Evolutionary conservation across 768 basidiomycete genomes (phyloP), one percentile per base, ranked within the genome.

Genomic region (Rubroboletus pulcherrimus): DNA sequence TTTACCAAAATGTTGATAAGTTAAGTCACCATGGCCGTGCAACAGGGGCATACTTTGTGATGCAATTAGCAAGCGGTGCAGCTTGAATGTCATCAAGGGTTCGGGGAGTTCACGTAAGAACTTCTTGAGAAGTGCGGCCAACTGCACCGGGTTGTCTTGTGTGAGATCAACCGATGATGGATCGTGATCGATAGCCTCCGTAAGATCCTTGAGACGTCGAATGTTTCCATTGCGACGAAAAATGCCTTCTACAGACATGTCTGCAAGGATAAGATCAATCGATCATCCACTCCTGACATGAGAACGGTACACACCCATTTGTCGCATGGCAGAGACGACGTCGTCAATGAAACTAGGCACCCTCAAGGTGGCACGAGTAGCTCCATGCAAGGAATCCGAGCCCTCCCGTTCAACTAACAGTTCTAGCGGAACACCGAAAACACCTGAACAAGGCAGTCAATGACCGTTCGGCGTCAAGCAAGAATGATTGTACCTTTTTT

Each of bases 161-260:
- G 90, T 85, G 51, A 98, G 80, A 70, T 97, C 96, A 54, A 98
- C 95, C 3, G 90, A 86, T 2, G 84, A 82, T 0, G 93, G 84
- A 70, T 98, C 96, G n/a, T 91, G 87, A 67, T 99, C 97, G 53
- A 98, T 89, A 5, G 90, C 84, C 56, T 98, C 96, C 12, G 89
- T 87, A 35, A 97, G 79, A 63, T 95, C 91, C 67, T 91, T 92
- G 58, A 98, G 77, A 56, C 93, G 85, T 51, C 93, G 83, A 66
- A 98, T 98, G 69, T 98, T 98, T 51, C 97, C 97, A 66, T 95
- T 97, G 76, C 95, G 94, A 53, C 97, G 84, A 81, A 99, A 99
- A 61, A 99, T 96, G 55, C 97, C 97, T 74, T 98, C 97, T 39
- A 99, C 81, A 9, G 97, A 98, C 92, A 99, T 94, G 75, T 99